phyloP scores from a whole-genome alignment of 1,284 basidiomycete species.

The Fistulinella cinereoalba region DNA sequence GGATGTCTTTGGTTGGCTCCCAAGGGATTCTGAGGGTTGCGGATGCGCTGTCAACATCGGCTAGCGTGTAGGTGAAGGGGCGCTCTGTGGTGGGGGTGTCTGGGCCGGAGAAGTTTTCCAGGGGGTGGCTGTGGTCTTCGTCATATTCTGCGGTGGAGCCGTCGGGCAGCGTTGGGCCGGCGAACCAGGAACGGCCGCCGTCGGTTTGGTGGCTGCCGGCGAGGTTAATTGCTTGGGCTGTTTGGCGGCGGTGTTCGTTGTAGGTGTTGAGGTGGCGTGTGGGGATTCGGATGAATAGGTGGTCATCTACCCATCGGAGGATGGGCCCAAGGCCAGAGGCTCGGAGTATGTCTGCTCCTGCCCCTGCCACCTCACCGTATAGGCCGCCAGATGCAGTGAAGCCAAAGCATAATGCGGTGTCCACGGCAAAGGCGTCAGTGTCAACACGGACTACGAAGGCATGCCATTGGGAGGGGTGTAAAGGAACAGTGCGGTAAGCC shows the following conservation, averaged over 20 bases:
- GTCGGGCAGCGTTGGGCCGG: neutral
- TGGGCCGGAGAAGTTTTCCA: neutral
- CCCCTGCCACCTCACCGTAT: neutral
- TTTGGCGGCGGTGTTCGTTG: neutral
- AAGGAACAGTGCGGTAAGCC: too few species aligned
- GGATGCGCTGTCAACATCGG: neutral
- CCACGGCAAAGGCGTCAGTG: neutral
- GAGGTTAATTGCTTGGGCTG: neutral
- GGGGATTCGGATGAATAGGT: conserved; percentile 35
- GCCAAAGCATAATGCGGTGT: neutral
- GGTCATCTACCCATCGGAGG: conserved; percentile 42
- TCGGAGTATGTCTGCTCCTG: too few species aligned
- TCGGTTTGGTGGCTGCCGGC: too few species aligned
- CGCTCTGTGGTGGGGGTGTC: too few species aligned
- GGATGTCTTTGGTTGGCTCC: too few species aligned
- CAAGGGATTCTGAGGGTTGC: neutral
- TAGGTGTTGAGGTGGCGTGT: fast-evolving
- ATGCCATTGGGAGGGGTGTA: too few species aligned
- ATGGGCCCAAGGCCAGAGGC: conserved; percentile 35
- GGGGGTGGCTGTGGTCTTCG: neutral
- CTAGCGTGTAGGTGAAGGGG: neutral
- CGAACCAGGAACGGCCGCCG: conserved; percentile 3
- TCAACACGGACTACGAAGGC: neutral
- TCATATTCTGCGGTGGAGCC: neutral
- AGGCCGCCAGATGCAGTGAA: neutral